Conservation (phyloP, 495 filamentous ascomycete genomes). For the Podospora fimiseda region DNA sequence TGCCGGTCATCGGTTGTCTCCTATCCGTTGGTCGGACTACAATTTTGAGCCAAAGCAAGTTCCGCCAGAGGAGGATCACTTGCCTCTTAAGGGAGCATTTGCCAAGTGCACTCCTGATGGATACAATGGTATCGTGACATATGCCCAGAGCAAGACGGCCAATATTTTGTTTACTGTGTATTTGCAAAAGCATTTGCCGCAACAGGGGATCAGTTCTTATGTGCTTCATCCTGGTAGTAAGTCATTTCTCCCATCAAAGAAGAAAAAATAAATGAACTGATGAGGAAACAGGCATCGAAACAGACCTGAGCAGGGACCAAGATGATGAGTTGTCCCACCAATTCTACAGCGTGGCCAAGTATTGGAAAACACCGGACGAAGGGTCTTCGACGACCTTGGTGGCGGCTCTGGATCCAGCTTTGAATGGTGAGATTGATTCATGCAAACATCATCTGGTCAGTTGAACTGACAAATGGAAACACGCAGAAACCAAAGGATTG, state of each 20-base stretch:
- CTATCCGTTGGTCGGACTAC: constrained; percentile 51
- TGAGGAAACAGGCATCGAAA: constrained; percentile 22
- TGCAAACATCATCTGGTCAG: background rate
- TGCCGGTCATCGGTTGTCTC: constrained; percentile 46
- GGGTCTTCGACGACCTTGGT: constrained; percentile 53
- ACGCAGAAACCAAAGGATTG: constrained; percentile 30
- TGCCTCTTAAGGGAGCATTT: constrained; percentile 27
- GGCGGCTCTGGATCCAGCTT: constrained; percentile 49
- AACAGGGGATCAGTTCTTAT: constrained; percentile 32
- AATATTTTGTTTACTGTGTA: constrained; percentile 53
- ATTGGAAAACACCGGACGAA: constrained; percentile 47
- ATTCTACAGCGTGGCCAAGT: constrained; percentile 31
- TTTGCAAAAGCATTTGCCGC: constrained; percentile 34
- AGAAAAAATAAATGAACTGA: too few relatives aligned
- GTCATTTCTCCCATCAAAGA: constrained; percentile 7
- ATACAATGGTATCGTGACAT: constrained; percentile 49
- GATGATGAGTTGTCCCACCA: constrained; percentile 32
- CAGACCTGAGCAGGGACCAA: constrained; percentile 36
- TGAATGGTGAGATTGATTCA: constrained; percentile 31
- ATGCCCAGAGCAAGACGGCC: constrained; percentile 55
- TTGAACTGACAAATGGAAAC: background rate
- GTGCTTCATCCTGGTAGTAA: constrained; percentile 46
- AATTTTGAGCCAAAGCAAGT: constrained; percentile 44
- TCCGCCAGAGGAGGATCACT: constrained; percentile 34
- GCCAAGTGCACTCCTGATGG: constrained; percentile 35